These are phyloP conservation scores for Clarireedia homoeocarpa DNA, from an alignment of 2,329 filamentous ascomycete genomes.

Conservation along the genomic window DNA sequence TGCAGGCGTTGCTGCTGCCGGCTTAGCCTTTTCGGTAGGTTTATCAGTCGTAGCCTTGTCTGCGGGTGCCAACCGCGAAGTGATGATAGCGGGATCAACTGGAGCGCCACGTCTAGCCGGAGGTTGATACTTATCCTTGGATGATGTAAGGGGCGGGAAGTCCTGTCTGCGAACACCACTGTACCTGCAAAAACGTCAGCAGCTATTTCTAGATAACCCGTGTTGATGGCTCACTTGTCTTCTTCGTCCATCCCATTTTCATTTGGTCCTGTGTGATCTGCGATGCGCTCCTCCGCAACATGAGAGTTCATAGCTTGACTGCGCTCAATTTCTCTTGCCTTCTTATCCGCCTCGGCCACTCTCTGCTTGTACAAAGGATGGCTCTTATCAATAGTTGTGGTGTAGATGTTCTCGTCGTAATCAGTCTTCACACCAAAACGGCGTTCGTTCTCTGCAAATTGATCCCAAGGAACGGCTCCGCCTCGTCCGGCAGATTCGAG, in stretches of 20 bases:
- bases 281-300: conserved; percentile 80
- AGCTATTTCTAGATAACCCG: not conserved
- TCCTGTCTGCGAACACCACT: conserved; percentile 80
- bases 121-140: conserved; percentile 74
- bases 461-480: conserved; percentile 62
- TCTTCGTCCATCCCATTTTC: conserved; percentile 75
- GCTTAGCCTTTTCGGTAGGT: conserved; percentile 20
- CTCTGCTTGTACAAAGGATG: conserved; percentile 76
- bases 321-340: conserved; percentile 83
- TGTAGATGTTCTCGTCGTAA: conserved; percentile 93
- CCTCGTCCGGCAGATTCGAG: conserved; percentile 47
- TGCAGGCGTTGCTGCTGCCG: conserved; percentile 5
- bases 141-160: conserved; percentile 53
- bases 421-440: conserved; percentile 83
- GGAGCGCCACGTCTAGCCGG: conserved; percentile 69
- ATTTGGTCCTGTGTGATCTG: conserved; percentile 55
- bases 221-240: conserved; percentile 60
- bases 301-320: conserved; percentile 69
- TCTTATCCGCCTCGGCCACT: conserved; percentile 69
- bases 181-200: conserved; percentile 49
- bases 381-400: conserved; percentile 77
- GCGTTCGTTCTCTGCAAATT: conserved; percentile 84
- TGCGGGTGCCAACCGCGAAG: conserved; percentile 61
- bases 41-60: conserved; percentile 28
- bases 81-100: conserved; percentile 85